Percentiles rank a stretch among this genome's conserved stretches.
These are phyloP conservation scores for Inosperma sp. DNA, from an alignment of 768 basidiomycete species.

Conservation along the genomic window DNA sequence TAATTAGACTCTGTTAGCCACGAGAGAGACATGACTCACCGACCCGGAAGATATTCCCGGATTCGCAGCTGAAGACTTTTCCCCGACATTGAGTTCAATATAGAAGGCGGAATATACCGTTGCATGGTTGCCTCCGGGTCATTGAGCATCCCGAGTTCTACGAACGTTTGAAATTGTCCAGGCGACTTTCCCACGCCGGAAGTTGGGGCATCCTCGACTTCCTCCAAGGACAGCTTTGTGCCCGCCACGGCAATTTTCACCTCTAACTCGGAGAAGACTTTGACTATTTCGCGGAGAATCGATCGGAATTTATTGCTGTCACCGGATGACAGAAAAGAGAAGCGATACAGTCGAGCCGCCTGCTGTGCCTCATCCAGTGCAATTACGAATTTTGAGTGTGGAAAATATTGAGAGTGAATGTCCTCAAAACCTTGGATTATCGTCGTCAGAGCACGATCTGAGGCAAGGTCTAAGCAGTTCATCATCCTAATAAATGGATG, in stretches of 20 bases:
- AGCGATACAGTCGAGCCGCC: slow-evolving; percentile 12
- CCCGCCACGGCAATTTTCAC: slow-evolving; percentile 5
- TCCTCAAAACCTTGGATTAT: slow-evolving; percentile 11
- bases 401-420: slow-evolving; percentile 12
- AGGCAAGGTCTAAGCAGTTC: slow-evolving; percentile 12
- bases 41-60: background rate
- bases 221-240: slow-evolving; percentile 13
- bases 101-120: background rate
- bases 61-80: background rate
- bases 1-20: background rate
- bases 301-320: slow-evolving; percentile 15
- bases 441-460: slow-evolving; percentile 11
- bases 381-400: slow-evolving; percentile 7
- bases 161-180: slow-evolving; percentile 8
- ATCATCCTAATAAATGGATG: slow-evolving; percentile 18
- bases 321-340: slow-evolving; percentile 14
- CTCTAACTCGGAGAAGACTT: slow-evolving; percentile 10
- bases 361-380: slow-evolving; percentile 11
- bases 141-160: too few relatives aligned
- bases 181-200: slow-evolving; percentile 17
- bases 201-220: slow-evolving; percentile 8
- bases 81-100: background rate
- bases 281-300: slow-evolving; percentile 14
- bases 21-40: background rate
- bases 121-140: background rate